A percentile compares a stretch with the other conserved stretches of the same genome.
These are phyloP conservation scores for Ochromonas danica DNA, from an alignment of 108 stramenopile species.

Conservation along the genomic window DNA sequence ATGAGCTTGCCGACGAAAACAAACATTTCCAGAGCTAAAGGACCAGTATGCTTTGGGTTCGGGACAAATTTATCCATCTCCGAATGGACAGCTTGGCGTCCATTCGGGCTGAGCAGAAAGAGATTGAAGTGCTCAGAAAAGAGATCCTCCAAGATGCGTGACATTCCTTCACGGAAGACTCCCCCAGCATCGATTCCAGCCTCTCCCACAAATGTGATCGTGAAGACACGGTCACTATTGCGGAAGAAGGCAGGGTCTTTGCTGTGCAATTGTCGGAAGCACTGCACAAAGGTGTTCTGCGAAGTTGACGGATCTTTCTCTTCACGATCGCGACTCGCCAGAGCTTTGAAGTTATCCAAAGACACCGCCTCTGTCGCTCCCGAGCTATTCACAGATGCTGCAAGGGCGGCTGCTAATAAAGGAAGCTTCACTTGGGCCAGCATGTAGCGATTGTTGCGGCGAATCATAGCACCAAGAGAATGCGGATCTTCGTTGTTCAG, in stretches of 20 bases:
- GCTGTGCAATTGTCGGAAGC: constrained; percentile 47
- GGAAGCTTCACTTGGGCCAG: constrained; percentile 48
- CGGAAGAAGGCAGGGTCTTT: constrained; percentile 48
- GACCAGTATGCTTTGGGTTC: constrained; percentile 45
- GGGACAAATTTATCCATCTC: constrained; percentile 59
- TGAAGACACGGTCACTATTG: constrained; percentile 56
- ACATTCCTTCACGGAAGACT: constrained; percentile 61
- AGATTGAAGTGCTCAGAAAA: constrained; percentile 51
- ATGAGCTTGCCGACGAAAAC: constrained; percentile 57
- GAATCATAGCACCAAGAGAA: constrained; percentile 36
- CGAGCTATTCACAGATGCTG: constrained; percentile 28
- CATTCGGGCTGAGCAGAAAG: constrained; percentile 53
- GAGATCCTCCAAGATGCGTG: constrained; percentile 55
- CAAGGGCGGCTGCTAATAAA: constrained; percentile 47
- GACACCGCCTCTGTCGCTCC: constrained; percentile 41
- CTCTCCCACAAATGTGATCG: constrained; percentile 54
- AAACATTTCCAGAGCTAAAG: constrained; percentile 54
- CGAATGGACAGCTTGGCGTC: constrained; percentile 1
- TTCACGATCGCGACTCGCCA: constrained; percentile 38
- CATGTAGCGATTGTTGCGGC: constrained; percentile 42
- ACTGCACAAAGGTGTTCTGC: constrained; percentile 56
- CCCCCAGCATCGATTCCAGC: constrained; percentile 61
- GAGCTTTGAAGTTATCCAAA: constrained; percentile 53
- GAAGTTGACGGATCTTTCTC: constrained; percentile 45
- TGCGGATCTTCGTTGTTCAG: constrained; percentile 10